Evolutionary conservation across 1,139 yeast species (phyloP), one percentile per base, ranked within the genome.

Genomic region (Candida frijolesensis): DNA sequence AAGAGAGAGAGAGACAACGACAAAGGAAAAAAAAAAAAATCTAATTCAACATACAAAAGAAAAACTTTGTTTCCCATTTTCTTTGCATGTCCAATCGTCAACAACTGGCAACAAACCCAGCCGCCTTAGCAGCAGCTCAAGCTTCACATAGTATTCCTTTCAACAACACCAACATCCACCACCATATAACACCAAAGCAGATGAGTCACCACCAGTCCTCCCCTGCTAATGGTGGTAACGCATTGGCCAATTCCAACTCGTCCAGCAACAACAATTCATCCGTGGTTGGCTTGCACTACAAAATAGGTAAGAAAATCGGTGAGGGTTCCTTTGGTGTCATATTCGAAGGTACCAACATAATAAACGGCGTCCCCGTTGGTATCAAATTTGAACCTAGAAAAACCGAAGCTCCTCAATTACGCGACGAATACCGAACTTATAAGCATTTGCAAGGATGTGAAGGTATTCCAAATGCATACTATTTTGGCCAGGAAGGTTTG

Each of bases 401-500:
- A 64, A 84, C 95, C n/a, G 98, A 94, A 62, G 97, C 98, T 5
- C 99, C 99, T 7, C 99, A 94, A 70, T 80, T 94, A 55, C 83
- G 97, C 62, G 98, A 94, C 65, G 99, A 94, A 68, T 94, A 90
- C 70, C 79, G 97, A 62, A 91, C 97, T 40, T 94, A 94, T 71
- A 88, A 89, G 66, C 87, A 88, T 51, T 79, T 94, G 54, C 89
- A 85, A 55, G 96, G 95, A 46, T 70, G 76, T 48, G 81, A 76
- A 50, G 98, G 98, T 37, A 89, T 94, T 53, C 99, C 99, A 42
- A 88, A 85, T 64, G 98, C 96, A 37, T 92, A 92, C 72, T 94
- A 90, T 71, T 94, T 91, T 69, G 99, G 99, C 51, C 98, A 94
- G 68, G 99, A 94, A 70, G 98, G 99, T 18, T 82, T 91, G 61